Percentiles rank a stretch among this genome's conserved stretches.
Evolutionary conservation across 306 rosid genomes (phyloP).

Genomic region (Acacia acuminata): DNA sequence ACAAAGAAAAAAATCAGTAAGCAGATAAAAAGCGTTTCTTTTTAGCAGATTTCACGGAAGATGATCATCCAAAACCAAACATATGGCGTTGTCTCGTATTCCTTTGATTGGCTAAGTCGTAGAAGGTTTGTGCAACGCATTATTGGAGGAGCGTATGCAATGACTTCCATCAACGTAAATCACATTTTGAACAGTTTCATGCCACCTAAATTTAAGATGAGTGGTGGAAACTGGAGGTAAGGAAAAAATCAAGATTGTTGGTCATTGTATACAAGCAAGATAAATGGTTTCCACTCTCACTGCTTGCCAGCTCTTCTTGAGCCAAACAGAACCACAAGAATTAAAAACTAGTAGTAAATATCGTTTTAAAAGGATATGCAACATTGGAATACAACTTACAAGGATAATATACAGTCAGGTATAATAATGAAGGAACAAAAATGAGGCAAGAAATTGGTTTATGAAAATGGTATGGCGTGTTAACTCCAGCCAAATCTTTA

Average conservation of each 20-base stretch:
- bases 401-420: neutral
- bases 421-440: neutral
- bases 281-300: neutral
- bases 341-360: neutral
- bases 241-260: neutral
- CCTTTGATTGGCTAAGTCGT: neutral
- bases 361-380: neutral
- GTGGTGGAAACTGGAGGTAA: neutral
- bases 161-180: constrained; percentile 15
- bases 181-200: neutral
- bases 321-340: neutral
- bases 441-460: neutral
- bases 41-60: neutral
- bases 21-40: neutral
- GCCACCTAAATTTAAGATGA: neutral
- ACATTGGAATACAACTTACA: neutral
- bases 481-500: neutral
- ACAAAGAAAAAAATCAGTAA: no score
- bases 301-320: neutral
- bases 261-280: neutral
- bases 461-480: neutral
- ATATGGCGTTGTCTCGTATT: neutral
- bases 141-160: neutral
- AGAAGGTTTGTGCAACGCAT: neutral
- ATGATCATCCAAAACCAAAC: constrained; percentile 9